A percentile compares a stretch with the other conserved stretches of the same genome.
Conservation (phyloP, 2,329 filamentous ascomycete species). For the Cadophora sp. region DNA sequence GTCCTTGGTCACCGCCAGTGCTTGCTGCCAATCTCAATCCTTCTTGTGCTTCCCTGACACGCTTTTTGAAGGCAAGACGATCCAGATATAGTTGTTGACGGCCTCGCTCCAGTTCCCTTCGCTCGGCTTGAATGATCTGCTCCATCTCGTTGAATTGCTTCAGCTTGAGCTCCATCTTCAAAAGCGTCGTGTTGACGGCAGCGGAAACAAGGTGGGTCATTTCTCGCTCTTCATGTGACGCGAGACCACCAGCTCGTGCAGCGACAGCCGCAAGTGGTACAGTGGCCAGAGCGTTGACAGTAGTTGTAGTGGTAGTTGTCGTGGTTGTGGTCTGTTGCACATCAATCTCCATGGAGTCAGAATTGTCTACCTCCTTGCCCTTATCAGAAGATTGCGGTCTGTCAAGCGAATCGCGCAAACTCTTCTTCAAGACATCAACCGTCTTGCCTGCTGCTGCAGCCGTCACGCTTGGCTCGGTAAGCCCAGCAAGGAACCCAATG, state of each 20-base stretch:
- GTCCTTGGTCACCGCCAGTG: constrained; percentile 48
- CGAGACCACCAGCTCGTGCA: constrained; percentile 83
- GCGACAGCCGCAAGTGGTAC: constrained; percentile 87
- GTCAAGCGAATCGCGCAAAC: constrained; percentile 80
- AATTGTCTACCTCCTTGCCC: constrained; percentile 60
- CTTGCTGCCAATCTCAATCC: constrained; percentile 60
- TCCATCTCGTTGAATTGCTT: constrained; percentile 98
- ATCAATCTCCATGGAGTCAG: constrained; percentile 71
- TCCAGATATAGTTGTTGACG: constrained; percentile 95
- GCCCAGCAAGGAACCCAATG: constrained; percentile 88
- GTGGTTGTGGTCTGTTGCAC: constrained; percentile 56
- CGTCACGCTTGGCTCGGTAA: constrained; percentile 88
- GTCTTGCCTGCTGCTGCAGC: constrained; percentile 90
- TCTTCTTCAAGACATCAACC: constrained; percentile 83
- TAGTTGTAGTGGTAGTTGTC: constrained; percentile 55
- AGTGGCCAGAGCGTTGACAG: constrained; percentile 65
- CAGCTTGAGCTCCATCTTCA: constrained; percentile 95
- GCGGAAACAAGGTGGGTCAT: constrained; percentile 93
- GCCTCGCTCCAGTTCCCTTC: constrained; percentile 88
- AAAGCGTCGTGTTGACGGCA: constrained; percentile 89
- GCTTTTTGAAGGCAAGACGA: constrained; percentile 85
- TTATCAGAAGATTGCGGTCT: constrained; percentile 60
- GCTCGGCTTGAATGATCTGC: constrained; percentile 86
- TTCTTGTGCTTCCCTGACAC: constrained; percentile 83
- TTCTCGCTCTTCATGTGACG: constrained; percentile 95